Conservation (phyloP, 2,329 filamentous ascomycete species). For the Nigrograna mackinnonii region DNA sequence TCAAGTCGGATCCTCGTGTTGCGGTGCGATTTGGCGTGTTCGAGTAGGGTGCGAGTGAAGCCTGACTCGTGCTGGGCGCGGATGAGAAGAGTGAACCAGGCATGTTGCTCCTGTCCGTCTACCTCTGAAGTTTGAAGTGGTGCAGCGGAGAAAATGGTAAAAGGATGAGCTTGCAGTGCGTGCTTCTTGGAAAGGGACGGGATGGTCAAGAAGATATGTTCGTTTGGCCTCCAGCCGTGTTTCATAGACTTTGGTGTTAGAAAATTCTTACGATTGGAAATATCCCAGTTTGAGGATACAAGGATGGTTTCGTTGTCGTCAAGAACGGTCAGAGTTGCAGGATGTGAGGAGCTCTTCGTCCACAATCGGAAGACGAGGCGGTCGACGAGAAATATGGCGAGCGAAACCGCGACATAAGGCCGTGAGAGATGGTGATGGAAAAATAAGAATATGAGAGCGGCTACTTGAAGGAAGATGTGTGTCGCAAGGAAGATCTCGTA, state of each 20-base stretch:
- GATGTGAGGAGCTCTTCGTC: conserved; percentile 54
- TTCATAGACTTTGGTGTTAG: conserved; percentile 40
- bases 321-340: conserved; percentile 57
- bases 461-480: conserved; percentile 62
- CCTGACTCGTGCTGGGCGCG: conserved; percentile 57
- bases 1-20: conserved; percentile 59
- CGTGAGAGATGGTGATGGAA: conserved; percentile 60
- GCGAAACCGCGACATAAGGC: conserved; percentile 57
- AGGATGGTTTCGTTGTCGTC: conserved; percentile 61
- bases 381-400: conserved; percentile 62
- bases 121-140: conserved; percentile 48
- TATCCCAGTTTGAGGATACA: conserved; percentile 50
- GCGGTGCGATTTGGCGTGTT: conserved; percentile 51
- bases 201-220: conserved; percentile 67
- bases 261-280: conserved; percentile 15
- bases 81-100: conserved; percentile 62
- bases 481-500: conserved; percentile 66
- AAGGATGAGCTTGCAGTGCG: conserved; percentile 65
- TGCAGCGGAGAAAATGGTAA: conserved; percentile 67
- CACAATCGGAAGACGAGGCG: conserved; percentile 60
- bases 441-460: conserved; percentile 60
- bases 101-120: conserved; percentile 38
- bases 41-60: conserved; percentile 61
- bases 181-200: conserved; percentile 58
- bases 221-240: conserved; percentile 62